Evolutionary conservation across 176 grass and related monocot genomes (phyloP).

Genomic region (Thinopyrum elongatum): DNA sequence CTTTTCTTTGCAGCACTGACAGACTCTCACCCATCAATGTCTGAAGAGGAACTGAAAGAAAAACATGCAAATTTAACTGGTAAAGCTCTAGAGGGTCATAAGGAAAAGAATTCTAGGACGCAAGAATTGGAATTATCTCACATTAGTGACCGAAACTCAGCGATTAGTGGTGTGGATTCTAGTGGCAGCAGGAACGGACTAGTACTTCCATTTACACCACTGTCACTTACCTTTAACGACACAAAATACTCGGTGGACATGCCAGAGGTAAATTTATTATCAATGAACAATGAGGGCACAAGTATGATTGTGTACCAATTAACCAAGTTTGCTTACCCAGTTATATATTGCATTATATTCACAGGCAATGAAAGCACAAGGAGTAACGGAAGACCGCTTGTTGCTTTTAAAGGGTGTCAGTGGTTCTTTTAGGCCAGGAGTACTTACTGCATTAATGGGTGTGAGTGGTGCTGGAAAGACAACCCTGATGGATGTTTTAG

Average conservation of each 20-base stretch:
- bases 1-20: slow-evolving; percentile 46
- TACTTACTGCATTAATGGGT: too few relatives aligned
- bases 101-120: slow-evolving; percentile 29
- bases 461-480: too few relatives aligned
- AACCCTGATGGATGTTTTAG: too few relatives aligned
- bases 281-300: background rate
- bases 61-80: slow-evolving; percentile 69
- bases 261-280: slow-evolving; percentile 52
- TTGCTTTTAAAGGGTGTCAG: too few relatives aligned
- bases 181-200: slow-evolving; percentile 52
- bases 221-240: slow-evolving; percentile 65
- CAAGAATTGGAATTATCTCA: slow-evolving; percentile 42
- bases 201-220: slow-evolving; percentile 65
- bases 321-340: background rate
- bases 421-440: too few relatives aligned
- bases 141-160: slow-evolving; percentile 26
- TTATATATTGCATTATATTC: slow-evolving; percentile 1
- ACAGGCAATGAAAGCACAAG: too few relatives aligned
- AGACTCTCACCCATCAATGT: slow-evolving; percentile 59
- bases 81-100: slow-evolving; percentile 38
- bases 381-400: too few relatives aligned
- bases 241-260: slow-evolving; percentile 79
- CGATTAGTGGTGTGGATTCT: slow-evolving; percentile 16
- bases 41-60: slow-evolving; percentile 65
- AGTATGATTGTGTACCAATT: background rate